Evolutionary conservation across 345 rosid species (phyloP).

Genomic region (Arabis alpina): DNA sequence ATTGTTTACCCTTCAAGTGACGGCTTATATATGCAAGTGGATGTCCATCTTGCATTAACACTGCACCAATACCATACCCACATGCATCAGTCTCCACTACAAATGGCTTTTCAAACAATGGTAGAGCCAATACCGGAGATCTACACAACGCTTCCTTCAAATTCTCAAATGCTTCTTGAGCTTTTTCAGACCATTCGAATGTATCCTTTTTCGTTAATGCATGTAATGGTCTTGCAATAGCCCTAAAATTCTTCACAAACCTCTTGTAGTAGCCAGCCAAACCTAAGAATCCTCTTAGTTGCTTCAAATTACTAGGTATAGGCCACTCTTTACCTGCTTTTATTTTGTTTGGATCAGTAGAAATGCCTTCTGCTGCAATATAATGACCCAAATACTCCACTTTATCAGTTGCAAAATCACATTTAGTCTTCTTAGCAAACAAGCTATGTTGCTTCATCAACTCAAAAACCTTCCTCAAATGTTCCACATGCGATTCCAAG

Average conservation of each 20-base stretch:
- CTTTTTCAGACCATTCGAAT: not conserved
- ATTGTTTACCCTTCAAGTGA: too few relatives aligned
- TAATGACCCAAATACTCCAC: not conserved
- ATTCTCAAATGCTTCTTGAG: not conserved
- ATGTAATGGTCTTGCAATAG: not conserved
- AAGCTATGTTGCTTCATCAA: not conserved
- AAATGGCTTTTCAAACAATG: too few relatives aligned
- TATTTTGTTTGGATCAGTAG: too few relatives aligned
- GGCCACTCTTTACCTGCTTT: too few relatives aligned
- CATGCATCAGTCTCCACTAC: too few relatives aligned
- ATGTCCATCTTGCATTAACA: too few relatives aligned
- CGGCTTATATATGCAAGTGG: too few relatives aligned
- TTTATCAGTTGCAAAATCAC: not conserved
- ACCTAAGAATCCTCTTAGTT: not conserved
- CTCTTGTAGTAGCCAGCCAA: not conserved
- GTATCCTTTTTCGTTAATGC: fast-evolving
- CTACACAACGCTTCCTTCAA: not conserved
- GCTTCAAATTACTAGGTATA: too few relatives aligned
- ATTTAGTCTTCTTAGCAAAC: not conserved
- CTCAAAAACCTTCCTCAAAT: not conserved
- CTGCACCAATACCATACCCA: too few relatives aligned
- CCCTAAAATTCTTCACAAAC: not conserved
- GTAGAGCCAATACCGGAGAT: too few relatives aligned
- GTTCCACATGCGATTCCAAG: fast-evolving
- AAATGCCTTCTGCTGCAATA: not conserved